These are phyloP conservation scores for Paecilomyces variotii DNA, from an alignment of 2,329 filamentous ascomycete genomes.

Conservation along the genomic window DNA sequence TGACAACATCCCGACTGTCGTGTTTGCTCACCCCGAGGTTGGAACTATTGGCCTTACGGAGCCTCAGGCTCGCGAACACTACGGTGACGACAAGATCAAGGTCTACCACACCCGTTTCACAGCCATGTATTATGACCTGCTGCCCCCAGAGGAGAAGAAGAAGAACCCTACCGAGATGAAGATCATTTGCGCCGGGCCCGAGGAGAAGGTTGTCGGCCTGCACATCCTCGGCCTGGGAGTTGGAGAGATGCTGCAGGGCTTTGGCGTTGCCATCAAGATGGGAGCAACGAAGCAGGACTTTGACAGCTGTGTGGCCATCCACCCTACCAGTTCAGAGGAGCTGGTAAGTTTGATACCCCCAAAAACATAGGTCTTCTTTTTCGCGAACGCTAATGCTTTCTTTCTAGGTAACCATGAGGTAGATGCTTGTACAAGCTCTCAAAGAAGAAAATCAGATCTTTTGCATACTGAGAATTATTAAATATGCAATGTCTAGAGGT, in stretches of 20 bases:
- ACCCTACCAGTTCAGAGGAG: slow-evolving; percentile 70
- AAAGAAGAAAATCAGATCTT: neutral
- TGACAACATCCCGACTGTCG: slow-evolving; percentile 45
- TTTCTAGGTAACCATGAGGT: neutral
- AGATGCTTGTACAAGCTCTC: neutral
- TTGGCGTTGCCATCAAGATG: slow-evolving; percentile 72
- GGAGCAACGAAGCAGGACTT: slow-evolving; percentile 71
- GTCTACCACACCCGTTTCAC: slow-evolving; percentile 43
- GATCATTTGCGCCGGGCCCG: slow-evolving; percentile 39
- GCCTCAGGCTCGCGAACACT: slow-evolving; percentile 39
- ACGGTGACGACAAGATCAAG: slow-evolving; percentile 44
- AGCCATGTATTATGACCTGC: slow-evolving; percentile 42
- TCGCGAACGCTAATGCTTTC: neutral
- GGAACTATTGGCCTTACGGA: slow-evolving; percentile 44
- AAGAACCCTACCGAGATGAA: slow-evolving; percentile 46
- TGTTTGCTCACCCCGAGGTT: slow-evolving; percentile 45
- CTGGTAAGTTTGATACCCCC: slow-evolving; percentile 48
- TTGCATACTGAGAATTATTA: neutral
- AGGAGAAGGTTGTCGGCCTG: slow-evolving; percentile 45
- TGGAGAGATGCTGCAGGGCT: slow-evolving; percentile 65
- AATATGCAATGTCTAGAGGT: neutral
- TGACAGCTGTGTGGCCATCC: slow-evolving; percentile 67
- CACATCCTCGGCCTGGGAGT: slow-evolving; percentile 42
- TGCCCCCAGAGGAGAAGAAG: slow-evolving; percentile 41
- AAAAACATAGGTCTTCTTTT: neutral